Evolutionary conservation across 495 filamentous ascomycete species (phyloP).

Genomic region (Cryomyces antarcticus): DNA sequence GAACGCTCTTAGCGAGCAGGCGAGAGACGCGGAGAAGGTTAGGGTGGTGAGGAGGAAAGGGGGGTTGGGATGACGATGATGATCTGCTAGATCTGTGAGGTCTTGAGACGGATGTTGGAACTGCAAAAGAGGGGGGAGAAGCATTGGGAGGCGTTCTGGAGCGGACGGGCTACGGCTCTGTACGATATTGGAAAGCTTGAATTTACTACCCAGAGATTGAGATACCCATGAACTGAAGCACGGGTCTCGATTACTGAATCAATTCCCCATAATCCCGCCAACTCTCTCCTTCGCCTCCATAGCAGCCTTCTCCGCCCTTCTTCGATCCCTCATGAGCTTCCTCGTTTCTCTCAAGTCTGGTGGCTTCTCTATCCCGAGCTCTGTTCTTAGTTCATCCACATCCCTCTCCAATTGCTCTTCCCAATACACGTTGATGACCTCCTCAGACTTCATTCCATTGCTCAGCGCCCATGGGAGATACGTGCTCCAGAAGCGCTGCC

Average conservation of each 20-base stretch:
- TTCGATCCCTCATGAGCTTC: conserved; percentile 44
- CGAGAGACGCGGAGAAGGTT: conserved; percentile 61
- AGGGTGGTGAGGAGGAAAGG: conserved; percentile 66
- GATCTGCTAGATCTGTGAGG: conserved; percentile 47
- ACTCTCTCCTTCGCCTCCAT: conserved; percentile 24
- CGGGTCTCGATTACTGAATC: too few species aligned
- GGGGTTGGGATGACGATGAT: conserved; percentile 66
- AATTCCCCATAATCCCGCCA: too few species aligned
- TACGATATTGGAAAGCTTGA: too few species aligned
- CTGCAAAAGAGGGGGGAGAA: too few species aligned
- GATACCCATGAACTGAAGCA: too few species aligned
- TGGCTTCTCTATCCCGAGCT: conserved; percentile 70
- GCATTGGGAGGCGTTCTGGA: too few species aligned
- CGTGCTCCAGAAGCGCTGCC: conserved; percentile 44
- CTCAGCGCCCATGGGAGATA: conserved; percentile 83
- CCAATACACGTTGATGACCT: conserved; percentile 96
- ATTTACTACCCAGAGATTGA: too few species aligned
- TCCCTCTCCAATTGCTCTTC: conserved; percentile 81
- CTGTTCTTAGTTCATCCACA: conserved; percentile 49
- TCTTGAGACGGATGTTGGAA: not conserved
- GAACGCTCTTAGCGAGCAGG: conserved; percentile 42
- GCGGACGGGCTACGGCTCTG: too few species aligned
- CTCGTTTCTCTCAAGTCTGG: conserved; percentile 73
- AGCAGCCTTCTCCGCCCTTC: conserved; percentile 34
- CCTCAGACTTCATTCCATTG: conserved; percentile 55